Base-by-base conservation (phyloP, 352 stramenopile genomes). In the Phytopythium aichiense region DNA sequence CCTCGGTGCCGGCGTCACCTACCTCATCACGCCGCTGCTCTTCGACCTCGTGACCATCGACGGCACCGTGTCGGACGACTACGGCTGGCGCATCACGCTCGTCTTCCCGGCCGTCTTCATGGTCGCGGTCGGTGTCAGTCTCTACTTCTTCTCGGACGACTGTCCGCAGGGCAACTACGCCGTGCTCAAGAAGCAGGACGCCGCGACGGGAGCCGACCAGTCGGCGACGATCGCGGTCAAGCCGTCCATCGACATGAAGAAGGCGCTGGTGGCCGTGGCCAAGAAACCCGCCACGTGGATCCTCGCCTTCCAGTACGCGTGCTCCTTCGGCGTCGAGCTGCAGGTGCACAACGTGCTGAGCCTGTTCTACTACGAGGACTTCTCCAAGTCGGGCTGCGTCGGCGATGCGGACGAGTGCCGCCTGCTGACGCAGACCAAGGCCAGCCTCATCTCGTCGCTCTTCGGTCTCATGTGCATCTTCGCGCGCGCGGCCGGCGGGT, bases 401-500 rank as follows among this genome's bases (percentile, higher is more conserved):
- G n/a, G n/a, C n/a, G n/a, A n/a, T n/a, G n/a, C n/a, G n/a, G 5
- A 61, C 70, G 6, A 63, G 18, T 87, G 73, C 54, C 62, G 54
- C 28, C 12, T 68, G 9, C 64, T 78, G 30, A 61, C 76, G 18
- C 69, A 73, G 61, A 82, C 72, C 38, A 60, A 57, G 15, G 87
- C 89, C 30, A 84, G 79, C 37, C 77, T 92, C 30, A 92, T 98
- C 68, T 91, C 91, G 9, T 96, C 88, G 20, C 81, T 95, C 33
- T 97, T 98, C 64, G 91, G 92, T 18, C 83, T 94, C 64, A 97
- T 97, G 87, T 97, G 95, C 68, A 73, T 97, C 35, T 97, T 98
- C 69, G 79, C 89, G 4, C 88, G 91, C 61, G 87, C 87, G 22
- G 46, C 95, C 40, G 90, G 94, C 43, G 91, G 90, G 50, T 88